These are phyloP conservation scores for Macrophomina phaseolina DNA, from an alignment of 2,329 filamentous ascomycete species.

Conservation along the genomic window DNA sequence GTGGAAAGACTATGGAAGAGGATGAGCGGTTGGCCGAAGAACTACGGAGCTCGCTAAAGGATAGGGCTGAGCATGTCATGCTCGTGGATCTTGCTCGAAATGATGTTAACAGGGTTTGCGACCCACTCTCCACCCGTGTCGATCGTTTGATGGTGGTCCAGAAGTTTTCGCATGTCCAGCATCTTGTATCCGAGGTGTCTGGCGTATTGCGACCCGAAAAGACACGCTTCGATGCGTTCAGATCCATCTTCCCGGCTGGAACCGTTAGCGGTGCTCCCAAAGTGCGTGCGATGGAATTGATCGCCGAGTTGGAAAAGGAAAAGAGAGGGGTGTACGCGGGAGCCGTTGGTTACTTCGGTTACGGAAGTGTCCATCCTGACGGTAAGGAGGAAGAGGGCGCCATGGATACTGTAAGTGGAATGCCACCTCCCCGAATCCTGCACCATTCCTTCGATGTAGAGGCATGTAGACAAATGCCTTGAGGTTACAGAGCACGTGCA, in stretches of 20 bases:
- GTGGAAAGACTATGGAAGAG: constrained; percentile 79
- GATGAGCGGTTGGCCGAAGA: constrained; percentile 80
- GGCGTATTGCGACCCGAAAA: constrained; percentile 82
- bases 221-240: constrained; percentile 93
- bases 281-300: constrained; percentile 95
- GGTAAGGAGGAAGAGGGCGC: constrained; percentile 75
- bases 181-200: constrained; percentile 94
- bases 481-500: not conserved
- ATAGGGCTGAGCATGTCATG: constrained; percentile 77
- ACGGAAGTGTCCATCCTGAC: constrained; percentile 70
- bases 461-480: not conserved
- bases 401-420: constrained; percentile 73
- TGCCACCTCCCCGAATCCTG: constrained; percentile 33
- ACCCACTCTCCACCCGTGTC: constrained; percentile 86
- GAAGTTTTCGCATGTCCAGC: constrained; percentile 91
- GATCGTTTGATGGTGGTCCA: constrained; percentile 79
- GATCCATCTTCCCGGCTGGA: constrained; percentile 94
- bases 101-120: constrained; percentile 94
- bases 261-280: constrained; percentile 96
- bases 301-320: constrained; percentile 90
- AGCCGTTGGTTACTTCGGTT: constrained; percentile 96
- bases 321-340: constrained; percentile 96
- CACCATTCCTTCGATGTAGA: not conserved
- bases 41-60: constrained; percentile 81
- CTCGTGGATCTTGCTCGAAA: constrained; percentile 94